Base-by-base conservation (phyloP, 2,329 filamentous ascomycete species). In the Alternaria infectoria region DNA sequence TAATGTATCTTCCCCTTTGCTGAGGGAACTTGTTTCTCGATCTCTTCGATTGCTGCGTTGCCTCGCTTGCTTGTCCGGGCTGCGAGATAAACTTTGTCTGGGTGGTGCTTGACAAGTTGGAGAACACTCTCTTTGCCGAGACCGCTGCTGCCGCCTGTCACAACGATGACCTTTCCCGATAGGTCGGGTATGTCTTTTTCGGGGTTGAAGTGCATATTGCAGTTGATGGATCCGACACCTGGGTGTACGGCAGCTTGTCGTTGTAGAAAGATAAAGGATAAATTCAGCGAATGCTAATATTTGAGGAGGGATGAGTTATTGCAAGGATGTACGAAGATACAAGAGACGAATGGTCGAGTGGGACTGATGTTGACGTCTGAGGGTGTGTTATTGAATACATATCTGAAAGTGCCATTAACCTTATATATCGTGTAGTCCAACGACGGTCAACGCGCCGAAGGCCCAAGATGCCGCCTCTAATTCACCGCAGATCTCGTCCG, bases 111-210 rank as follows among this genome's bases (percentile, higher is more conserved):
- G 10, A 79, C 75, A 11, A 83, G 74, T n/a, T 79, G 74, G 25
- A 77, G 69, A 21, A 82, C 70, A 6, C 79, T 74, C 62, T 81
- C 75, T 54, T 79, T 79, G n/a, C 83, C 83, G 2, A 85, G 72
- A 7, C 83, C 83, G 21, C 70, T 71, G 54, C 81, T 84, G 36
- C 79, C 70, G 4, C 71, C 72, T 3, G 71, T 75, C 11, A 75
- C 59, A n/a, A 75, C 46, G 40, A 69, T 62, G 17, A 63, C 58
- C 46, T 71, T 69, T 28, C 68, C 69, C 15, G 49, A 40, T 7
- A 71, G 62, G 45, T 44, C 49, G 11, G 66, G 56, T 36, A 74
- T 72, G 25, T 70, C 65, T 44, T 59, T 65, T n/a, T 36, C 45
- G 6, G 69, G 61, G 10, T 63, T 40, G 55, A 67, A 69, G 30